phyloP scores from a whole-genome alignment of 306 rosid genomes.

The Corylus americana region DNA sequence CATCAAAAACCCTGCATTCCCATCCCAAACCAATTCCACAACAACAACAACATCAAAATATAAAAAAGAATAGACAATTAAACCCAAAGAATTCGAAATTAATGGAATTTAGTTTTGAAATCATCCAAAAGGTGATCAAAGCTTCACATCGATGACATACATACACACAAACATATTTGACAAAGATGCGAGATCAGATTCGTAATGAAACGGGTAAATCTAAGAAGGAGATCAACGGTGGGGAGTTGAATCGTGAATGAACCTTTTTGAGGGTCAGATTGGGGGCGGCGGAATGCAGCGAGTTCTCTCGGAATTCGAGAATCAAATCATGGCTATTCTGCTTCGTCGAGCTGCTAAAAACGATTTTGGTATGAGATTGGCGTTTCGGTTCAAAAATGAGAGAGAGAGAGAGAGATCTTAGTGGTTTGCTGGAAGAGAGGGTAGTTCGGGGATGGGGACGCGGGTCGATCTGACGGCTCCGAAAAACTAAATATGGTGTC shows the following conservation, averaged over 20 bases:
- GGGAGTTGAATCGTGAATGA: slow-evolving; percentile 16
- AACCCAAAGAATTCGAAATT: background rate
- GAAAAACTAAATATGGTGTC: background rate
- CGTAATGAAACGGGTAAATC: slow-evolving; percentile 10
- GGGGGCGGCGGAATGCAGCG: slow-evolving; percentile 16
- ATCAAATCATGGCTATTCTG: slow-evolving; percentile 41
- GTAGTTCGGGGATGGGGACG: slow-evolving; percentile 9
- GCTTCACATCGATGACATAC: background rate
- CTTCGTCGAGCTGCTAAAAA: slow-evolving; percentile 28
- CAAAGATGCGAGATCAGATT: slow-evolving; percentile 22
- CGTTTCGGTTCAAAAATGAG: background rate
- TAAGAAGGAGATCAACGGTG: background rate
- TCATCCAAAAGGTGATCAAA: no score
- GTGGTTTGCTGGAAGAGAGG: background rate
- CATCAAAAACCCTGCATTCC: slow-evolving; percentile 29
- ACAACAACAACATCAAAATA: background rate
- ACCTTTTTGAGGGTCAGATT: slow-evolving; percentile 31
- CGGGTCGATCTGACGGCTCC: slow-evolving; percentile 28
- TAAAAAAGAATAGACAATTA: background rate
- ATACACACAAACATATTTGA: background rate
- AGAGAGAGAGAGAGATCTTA: background rate
- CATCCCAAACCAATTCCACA: background rate
- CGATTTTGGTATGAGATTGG: background rate
- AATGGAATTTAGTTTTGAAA: slow-evolving; percentile 11
- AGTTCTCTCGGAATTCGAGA: slow-evolving; percentile 30